Percentiles rank a stretch among this genome's conserved stretches.
phyloP scores from a whole-genome alignment of 176 grass and related monocot species.

The Otatea glauca region DNA sequence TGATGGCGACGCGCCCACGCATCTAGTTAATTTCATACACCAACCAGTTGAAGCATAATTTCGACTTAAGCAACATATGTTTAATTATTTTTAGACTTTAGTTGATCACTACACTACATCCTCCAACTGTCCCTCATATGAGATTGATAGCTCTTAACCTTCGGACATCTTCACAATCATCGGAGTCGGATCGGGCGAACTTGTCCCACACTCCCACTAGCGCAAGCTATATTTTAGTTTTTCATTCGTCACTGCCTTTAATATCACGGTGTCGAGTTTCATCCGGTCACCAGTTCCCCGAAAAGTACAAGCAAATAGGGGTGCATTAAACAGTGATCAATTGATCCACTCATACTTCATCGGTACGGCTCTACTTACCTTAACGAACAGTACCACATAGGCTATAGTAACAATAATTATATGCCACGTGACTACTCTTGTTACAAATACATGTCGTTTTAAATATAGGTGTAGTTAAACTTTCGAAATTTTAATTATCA shows the following conservation, averaged over 20 bases:
- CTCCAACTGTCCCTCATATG: background rate
- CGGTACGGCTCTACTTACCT: background rate
- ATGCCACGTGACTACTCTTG: background rate
- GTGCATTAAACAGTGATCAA: background rate
- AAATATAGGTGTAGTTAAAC: no score
- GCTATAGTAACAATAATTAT: conserved; percentile 9
- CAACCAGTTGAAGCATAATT: background rate
- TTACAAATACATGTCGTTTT: background rate
- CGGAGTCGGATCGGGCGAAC: background rate
- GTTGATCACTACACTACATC: background rate
- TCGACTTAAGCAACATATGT: no score
- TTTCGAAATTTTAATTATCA: no score
- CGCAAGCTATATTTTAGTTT: background rate
- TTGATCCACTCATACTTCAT: background rate
- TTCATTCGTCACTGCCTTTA: background rate
- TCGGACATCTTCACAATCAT: background rate
- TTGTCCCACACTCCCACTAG: background rate
- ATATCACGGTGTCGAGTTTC: no score
- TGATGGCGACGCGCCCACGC: no score
- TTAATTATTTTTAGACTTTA: background rate
- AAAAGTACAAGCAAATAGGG: background rate
- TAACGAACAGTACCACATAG: background rate
- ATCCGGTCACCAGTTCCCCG: background rate
- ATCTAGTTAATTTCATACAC: background rate
- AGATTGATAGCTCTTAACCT: background rate